Conservation (phyloP, 345 rosid genomes). For the Litchi chinensis region DNA sequence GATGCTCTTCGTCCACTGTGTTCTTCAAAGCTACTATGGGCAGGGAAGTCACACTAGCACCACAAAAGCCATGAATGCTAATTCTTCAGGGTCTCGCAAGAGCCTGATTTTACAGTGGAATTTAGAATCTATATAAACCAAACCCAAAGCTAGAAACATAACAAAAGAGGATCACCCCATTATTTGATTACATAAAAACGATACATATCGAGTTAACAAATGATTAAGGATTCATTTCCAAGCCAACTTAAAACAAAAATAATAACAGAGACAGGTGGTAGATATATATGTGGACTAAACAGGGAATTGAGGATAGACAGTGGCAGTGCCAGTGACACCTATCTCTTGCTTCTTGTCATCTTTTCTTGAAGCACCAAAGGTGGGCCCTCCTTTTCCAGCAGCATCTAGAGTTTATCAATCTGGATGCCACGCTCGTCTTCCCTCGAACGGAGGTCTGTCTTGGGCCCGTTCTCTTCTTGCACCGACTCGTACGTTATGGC, state of each 20-base stretch:
- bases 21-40: too few relatives aligned
- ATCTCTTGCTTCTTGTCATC: constrained; percentile 44
- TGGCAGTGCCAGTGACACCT: constrained; percentile 53
- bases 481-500: constrained; percentile 49
- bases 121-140: background rate
- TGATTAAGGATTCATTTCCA: too few relatives aligned
- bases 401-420: constrained; percentile 47
- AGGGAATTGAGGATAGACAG: too few relatives aligned
- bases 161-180: background rate
- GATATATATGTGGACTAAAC: too few relatives aligned
- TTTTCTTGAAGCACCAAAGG: constrained; percentile 41
- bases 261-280: too few relatives aligned
- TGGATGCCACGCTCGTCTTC: constrained; percentile 47
- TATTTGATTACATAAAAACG: background rate
- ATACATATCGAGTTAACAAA: too few relatives aligned
- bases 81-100: too few relatives aligned
- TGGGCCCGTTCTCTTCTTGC: constrained; percentile 38
- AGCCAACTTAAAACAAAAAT: too few relatives aligned
- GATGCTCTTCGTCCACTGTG: too few relatives aligned
- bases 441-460: constrained; percentile 32
- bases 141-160: background rate
- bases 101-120: too few relatives aligned
- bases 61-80: too few relatives aligned
- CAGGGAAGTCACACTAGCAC: too few relatives aligned
- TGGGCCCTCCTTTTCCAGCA: constrained; percentile 49